Conservation (phyloP, 805 yeast species). For the Schwanniomyces polymorphus region DNA sequence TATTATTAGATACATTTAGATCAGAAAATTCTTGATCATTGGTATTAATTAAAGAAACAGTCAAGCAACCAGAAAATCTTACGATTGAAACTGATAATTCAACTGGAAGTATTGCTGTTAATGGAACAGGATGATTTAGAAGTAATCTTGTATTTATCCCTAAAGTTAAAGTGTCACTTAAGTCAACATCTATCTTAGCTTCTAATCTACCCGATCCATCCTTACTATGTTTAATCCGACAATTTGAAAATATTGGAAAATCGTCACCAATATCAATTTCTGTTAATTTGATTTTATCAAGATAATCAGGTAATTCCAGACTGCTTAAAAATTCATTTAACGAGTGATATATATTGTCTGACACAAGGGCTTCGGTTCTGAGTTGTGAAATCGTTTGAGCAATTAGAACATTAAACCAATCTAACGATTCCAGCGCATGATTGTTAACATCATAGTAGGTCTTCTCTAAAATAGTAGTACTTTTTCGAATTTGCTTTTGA, state of each 20-base stretch:
- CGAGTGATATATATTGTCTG: conserved; percentile 82
- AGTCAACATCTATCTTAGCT: conserved; percentile 88
- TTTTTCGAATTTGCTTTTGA: conserved; percentile 13
- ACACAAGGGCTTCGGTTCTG: conserved; percentile 81
- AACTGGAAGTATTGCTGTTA: conserved; percentile 86
- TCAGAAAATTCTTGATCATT: conserved; percentile 33
- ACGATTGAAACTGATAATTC: conserved; percentile 83
- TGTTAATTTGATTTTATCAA: conserved; percentile 75
- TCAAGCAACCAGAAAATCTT: conserved; percentile 85
- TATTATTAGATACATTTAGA: conserved; percentile 6
- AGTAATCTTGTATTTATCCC: conserved; percentile 81
- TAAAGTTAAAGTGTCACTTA: conserved; percentile 81
- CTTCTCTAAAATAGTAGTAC: conserved; percentile 70
- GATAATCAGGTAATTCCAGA: conserved; percentile 72
- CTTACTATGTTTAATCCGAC: conserved; percentile 69
- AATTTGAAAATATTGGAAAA: conserved; percentile 92
- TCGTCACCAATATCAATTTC: conserved; percentile 94
- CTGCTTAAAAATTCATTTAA: conserved; percentile 64
- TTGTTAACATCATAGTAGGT: conserved; percentile 88
- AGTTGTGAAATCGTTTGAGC: conserved; percentile 89
- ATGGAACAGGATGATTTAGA: conserved; percentile 78
- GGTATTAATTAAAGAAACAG: conserved; percentile 65
- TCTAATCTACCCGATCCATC: conserved; percentile 59
- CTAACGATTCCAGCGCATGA: conserved; percentile 87
- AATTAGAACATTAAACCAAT: conserved; percentile 93